Percentiles rank a stretch among this genome's conserved stretches.
These are phyloP conservation scores for Cryptococcus neoformans DNA, from an alignment of 1,284 basidiomycete species.

Conservation along the genomic window DNA sequence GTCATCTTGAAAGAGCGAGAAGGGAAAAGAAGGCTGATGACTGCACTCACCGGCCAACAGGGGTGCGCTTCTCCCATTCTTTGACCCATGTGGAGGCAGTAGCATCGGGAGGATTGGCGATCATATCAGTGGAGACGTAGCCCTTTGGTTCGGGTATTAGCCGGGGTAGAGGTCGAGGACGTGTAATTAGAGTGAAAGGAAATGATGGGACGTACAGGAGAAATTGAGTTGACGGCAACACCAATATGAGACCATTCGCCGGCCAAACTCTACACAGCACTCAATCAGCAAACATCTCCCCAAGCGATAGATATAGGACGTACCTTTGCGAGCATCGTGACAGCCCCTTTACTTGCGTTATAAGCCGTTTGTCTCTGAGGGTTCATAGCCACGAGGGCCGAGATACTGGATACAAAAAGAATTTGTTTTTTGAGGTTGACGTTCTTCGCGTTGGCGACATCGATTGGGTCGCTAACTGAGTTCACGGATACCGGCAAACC, in stretches of 20 bases:
- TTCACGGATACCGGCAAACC: conserved; percentile 20
- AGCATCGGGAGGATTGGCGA: conserved; percentile 31
- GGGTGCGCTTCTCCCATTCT: conserved; percentile 42
- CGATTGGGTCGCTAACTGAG: neutral
- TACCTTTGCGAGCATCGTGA: conserved; percentile 46
- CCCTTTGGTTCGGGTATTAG: conserved; percentile 15
- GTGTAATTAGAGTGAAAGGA: neutral
- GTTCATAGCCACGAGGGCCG: conserved; percentile 44
- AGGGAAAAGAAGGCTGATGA: too few relatives aligned
- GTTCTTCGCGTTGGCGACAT: conserved; percentile 3
- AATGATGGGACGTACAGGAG: conserved; percentile 27
- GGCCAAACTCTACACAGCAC: conserved; percentile 32
- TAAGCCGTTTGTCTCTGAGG: conserved; percentile 48
- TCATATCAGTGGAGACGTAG: conserved; percentile 50
- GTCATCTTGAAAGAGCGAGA: neutral
- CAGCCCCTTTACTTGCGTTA: conserved; percentile 45
- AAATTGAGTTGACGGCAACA: conserved; percentile 45
- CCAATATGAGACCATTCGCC: conserved; percentile 48
- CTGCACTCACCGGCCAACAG: conserved; percentile 29
- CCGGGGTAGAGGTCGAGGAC: neutral
- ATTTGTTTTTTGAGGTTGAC: conserved; percentile 43
- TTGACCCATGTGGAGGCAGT: conserved; percentile 22
- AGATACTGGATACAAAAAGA: conserved; percentile 48
- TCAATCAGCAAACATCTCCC: neutral
- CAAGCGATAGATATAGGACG: neutral